Evolutionary conservation across 495 filamentous ascomycete genomes (phyloP), one percentile per base, ranked within the genome.

Genomic region (Penicillium herquei): DNA sequence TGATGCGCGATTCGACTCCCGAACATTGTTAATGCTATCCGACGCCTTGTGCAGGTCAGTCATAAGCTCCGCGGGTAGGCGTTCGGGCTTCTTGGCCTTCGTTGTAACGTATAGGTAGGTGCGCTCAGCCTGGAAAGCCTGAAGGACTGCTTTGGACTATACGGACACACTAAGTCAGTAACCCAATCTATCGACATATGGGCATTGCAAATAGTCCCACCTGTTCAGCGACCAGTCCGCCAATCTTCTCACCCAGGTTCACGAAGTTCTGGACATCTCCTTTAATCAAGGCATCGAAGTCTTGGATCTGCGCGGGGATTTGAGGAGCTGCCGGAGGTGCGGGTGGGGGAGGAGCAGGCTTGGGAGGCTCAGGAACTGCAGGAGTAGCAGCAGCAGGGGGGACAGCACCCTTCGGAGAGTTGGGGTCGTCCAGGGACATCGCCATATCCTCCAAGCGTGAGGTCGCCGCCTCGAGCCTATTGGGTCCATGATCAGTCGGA

Each of bases 391-490:
- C 63, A 41, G 77, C 58, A 17, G 80, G 58, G 10, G 74, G 67
- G 32, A 73, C 58, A 37, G 73, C 58, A 40, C 67, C 72, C 61
- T 80, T 80, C 31, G 83, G 71, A 12, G 79, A 68, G 53, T 86
- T 82, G 61, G 80, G 64, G 32, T 70, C 72, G 53, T 79, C 80
- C 48, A 88, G 78, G 26, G 87, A 84, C 62, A 89, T 84, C 17
- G 92, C 92, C 66, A 98, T 94, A 71, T 98, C 94, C 78, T 98
- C 94, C 55, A 99, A 82, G 56, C 95, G 86, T 59, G 91, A 92
- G 58, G 94, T 98, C 39, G 94, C 94, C 67, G 94, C 94, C 81
- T 99, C 94, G 59, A 99, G 89, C 77, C 94, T 99, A 71, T 65
- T 47, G 12, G 43, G 34, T 33, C 43, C 51, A 56, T 55, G 7